Evolutionary conservation across 73 alveolate species (phyloP).

Genomic region (Paramecium sonneborni): DNA sequence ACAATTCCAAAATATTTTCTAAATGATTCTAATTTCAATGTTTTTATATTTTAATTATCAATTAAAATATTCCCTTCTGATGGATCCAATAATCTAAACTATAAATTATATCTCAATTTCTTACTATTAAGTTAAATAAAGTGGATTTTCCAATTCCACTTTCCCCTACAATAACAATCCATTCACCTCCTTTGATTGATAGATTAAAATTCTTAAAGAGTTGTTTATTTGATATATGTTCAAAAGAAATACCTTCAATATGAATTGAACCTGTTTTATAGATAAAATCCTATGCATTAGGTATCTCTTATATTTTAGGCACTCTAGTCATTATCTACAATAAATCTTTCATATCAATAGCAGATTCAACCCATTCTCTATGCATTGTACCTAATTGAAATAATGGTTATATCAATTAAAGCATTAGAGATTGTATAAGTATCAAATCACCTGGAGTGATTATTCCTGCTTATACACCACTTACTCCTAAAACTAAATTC

Average conservation of each 20-base stretch:
- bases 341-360: conserved; percentile 83
- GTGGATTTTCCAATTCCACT: conserved; percentile 90
- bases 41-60: conserved; percentile 81
- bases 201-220: conserved; percentile 72
- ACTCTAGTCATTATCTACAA: conserved; percentile 68
- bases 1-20: conserved; percentile 76
- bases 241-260: conserved; percentile 71
- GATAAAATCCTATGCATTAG: conserved; percentile 75
- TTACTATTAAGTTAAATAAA: conserved; percentile 74
- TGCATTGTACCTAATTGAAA: conserved; percentile 81
- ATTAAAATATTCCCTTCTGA: conserved; percentile 73
- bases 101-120: not conserved
- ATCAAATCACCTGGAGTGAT: conserved; percentile 91
- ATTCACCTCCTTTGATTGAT: conserved; percentile 72
- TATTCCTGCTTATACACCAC: conserved; percentile 74
- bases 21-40: conserved; percentile 77
- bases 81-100: conserved; percentile 74
- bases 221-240: conserved; percentile 40
- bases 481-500: conserved; percentile 79
- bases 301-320: conserved; percentile 74
- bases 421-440: conserved; percentile 77
- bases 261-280: conserved; percentile 80
- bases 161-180: conserved; percentile 88
- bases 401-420: conserved; percentile 77
- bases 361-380: conserved; percentile 85